These are phyloP conservation scores for Lentinula novae-zelandiae DNA, from an alignment of 1,284 basidiomycete genomes.

Conservation along the genomic window DNA sequence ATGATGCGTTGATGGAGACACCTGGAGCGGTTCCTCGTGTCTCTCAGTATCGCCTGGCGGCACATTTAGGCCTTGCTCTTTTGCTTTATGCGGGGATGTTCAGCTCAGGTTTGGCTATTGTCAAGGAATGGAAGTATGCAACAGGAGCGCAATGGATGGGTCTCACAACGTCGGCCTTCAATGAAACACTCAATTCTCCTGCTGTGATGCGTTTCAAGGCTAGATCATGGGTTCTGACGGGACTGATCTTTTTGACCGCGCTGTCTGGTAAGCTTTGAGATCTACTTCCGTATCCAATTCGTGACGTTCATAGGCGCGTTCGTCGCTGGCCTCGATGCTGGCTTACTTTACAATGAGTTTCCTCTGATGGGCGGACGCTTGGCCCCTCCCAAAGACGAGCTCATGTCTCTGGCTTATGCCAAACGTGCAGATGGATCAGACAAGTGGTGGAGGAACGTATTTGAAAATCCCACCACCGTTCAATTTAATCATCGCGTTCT, in stretches of 20 bases:
- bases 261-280: constrained; percentile 62
- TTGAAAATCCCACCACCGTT: constrained; percentile 97
- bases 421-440: constrained; percentile 67
- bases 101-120: constrained; percentile 72
- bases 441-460: constrained; percentile 88
- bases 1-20: constrained; percentile 75
- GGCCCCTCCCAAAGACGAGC: constrained; percentile 80
- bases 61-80: constrained; percentile 90
- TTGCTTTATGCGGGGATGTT: constrained; percentile 92
- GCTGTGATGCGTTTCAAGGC: constrained; percentile 57
- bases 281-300: constrained; percentile 4
- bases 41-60: constrained; percentile 94
- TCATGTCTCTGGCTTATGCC: constrained; percentile 78
- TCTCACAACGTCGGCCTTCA: constrained; percentile 21
- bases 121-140: constrained; percentile 81
- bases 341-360: constrained; percentile 96
- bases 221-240: constrained; percentile 61
- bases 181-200: constrained; percentile 51
- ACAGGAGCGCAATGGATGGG: constrained; percentile 47
- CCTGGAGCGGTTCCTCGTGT: constrained; percentile 91
- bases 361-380: constrained; percentile 93
- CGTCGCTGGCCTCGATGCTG: constrained; percentile 96
- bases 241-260: constrained; percentile 85
- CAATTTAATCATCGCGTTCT: constrained; percentile 96
- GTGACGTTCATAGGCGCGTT: constrained; percentile 71